A percentile compares a stretch with the other conserved stretches of the same genome.
Conservation (phyloP, 306 rosid species). For the Fagus sylvatica region DNA sequence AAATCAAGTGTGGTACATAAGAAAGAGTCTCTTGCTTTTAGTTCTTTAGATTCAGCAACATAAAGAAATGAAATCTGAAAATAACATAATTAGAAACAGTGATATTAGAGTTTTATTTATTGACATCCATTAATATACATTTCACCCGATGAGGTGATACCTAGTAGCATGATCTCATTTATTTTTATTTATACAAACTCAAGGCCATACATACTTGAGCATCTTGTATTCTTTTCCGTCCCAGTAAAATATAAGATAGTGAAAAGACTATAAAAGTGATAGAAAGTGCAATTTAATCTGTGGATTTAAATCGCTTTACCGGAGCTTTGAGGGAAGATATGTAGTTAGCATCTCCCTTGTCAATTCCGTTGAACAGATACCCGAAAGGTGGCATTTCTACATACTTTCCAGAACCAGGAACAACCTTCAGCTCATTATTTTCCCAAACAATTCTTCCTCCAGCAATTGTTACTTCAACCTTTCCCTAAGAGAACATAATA, state of each 20-base stretch:
- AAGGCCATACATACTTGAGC: background rate
- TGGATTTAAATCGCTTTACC: constrained; percentile 49
- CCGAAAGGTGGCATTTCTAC: constrained; percentile 66
- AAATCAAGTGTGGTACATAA: background rate
- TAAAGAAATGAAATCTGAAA: background rate
- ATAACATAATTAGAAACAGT: background rate
- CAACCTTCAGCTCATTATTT: constrained; percentile 69
- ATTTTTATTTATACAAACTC: background rate
- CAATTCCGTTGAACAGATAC: constrained; percentile 68
- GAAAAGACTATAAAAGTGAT: background rate
- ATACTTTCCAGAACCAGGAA: constrained; percentile 78
- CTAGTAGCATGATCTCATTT: background rate
- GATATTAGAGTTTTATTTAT: background rate
- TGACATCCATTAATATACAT: background rate
- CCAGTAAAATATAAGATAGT: background rate
- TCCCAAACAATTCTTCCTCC: constrained; percentile 96
- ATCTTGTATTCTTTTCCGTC: background rate
- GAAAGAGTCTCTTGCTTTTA: constrained; percentile 1
- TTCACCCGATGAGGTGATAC: background rate
- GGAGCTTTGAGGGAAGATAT: constrained; percentile 75
- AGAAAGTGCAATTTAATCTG: constrained; percentile 24
- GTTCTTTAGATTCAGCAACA: background rate
- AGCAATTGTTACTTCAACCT: constrained; percentile 84
- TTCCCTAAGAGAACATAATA: constrained; percentile 57
- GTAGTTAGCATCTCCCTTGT: constrained; percentile 60